Conservation (phyloP, 768 basidiomycete genomes). For the Zangia roseola region DNA sequence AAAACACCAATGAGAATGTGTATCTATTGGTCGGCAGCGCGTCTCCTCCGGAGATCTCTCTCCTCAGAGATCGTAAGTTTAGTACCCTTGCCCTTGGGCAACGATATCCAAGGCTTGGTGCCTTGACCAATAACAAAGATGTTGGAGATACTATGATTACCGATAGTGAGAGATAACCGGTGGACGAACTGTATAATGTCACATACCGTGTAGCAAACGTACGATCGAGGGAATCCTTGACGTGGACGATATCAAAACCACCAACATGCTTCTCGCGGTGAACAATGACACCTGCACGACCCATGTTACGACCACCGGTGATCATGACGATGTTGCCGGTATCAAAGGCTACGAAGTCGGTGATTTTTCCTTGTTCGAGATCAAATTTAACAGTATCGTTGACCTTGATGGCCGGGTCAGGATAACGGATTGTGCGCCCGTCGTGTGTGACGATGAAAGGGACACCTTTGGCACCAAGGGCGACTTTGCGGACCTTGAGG, state of each 20-base stretch:
- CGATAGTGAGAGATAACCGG: background rate
- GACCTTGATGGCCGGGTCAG: constrained; percentile 91
- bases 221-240: constrained; percentile 92
- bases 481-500: constrained; percentile 88
- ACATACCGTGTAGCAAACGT: constrained; percentile 96
- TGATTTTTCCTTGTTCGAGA: constrained; percentile 91
- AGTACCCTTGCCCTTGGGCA: constrained; percentile 96
- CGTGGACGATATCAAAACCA: constrained; percentile 98
- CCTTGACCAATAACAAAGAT: constrained; percentile 98
- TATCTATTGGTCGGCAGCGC: constrained; percentile 64
- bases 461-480: constrained; percentile 89
- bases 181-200: background rate
- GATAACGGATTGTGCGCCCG: constrained; percentile 99
- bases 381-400: constrained; percentile 99
- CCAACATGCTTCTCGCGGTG: constrained; percentile 97
- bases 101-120: constrained; percentile 91
- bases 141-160: constrained; percentile 74
- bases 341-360: constrained; percentile 92
- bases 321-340: constrained; percentile 96
- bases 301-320: constrained; percentile 99
- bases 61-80: constrained; percentile 98
- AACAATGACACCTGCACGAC: constrained; percentile 92
- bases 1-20: constrained; percentile 2
- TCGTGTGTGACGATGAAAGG: constrained; percentile 99
- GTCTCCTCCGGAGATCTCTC: constrained; percentile 88